Conservation (phyloP, 768 basidiomycete genomes). For the Phanerochaete sordida region DNA sequence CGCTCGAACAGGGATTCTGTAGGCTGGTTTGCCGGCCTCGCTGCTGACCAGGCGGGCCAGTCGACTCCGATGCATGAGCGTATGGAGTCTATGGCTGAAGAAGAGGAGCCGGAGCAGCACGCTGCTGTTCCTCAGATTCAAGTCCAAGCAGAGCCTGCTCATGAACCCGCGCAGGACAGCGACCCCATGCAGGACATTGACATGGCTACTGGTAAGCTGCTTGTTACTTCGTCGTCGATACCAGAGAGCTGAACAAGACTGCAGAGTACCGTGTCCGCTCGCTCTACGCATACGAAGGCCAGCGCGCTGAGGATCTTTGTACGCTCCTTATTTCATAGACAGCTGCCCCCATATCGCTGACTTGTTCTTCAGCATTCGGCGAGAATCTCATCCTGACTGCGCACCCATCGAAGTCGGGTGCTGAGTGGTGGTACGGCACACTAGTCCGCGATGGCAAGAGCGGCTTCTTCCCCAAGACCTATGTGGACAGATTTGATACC, state of each 20-base stretch:
- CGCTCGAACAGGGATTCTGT: conserved; percentile 68
- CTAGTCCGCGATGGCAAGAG: conserved; percentile 57
- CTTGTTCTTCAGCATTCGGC: conserved; percentile 55
- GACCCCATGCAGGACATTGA: conserved; percentile 76
- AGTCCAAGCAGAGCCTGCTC: conserved; percentile 43
- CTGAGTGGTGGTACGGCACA: conserved; percentile 94
- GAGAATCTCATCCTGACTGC: conserved; percentile 77
- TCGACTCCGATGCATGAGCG: conserved; percentile 15
- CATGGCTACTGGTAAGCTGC: conserved; percentile 47
- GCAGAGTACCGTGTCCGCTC: conserved; percentile 75
- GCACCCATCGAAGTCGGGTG: conserved; percentile 79
- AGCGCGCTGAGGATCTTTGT: conserved; percentile 88
- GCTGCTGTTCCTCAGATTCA: conserved; percentile 53
- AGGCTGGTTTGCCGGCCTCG: conserved; percentile 89
- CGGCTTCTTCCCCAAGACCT: conserved; percentile 90
- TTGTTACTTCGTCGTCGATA: not conserved
- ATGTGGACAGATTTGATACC: conserved; percentile 68
- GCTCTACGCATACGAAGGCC: conserved; percentile 81
- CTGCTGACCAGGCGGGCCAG: conserved; percentile 55
- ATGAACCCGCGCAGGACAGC: conserved; percentile 21
- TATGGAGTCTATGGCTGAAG: conserved; percentile 54
- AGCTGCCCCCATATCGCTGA: not conserved
- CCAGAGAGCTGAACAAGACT: conserved; percentile 6
- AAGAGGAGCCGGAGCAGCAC: conserved; percentile 44
- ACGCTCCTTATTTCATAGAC: conserved; percentile 27